Percentiles rank a stretch among this genome's conserved stretches.
Evolutionary conservation across 1,139 yeast genomes (phyloP).

Genomic region (Wickerhamomyces sp.): DNA sequence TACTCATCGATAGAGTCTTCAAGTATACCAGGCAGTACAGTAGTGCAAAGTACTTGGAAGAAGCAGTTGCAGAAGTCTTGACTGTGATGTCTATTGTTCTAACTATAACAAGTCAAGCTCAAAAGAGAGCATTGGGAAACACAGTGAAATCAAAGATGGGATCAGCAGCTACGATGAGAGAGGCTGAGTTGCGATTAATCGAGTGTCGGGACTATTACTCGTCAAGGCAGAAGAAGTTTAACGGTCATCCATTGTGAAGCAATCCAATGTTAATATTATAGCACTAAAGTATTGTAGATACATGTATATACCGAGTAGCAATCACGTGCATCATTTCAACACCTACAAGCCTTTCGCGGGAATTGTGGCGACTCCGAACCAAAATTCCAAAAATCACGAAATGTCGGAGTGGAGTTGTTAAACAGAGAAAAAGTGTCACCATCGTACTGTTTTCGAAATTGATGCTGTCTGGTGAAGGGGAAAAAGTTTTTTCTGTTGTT

Average conservation of each 20-base stretch:
- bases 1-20: slow-evolving; percentile 46
- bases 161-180: slow-evolving; percentile 32
- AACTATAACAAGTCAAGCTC: slow-evolving; percentile 17
- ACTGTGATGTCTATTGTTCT: slow-evolving; percentile 22
- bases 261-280: too few relatives aligned
- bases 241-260: slow-evolving; percentile 2
- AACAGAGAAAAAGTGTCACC: too few relatives aligned
- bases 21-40: slow-evolving; percentile 6
- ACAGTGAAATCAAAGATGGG: slow-evolving; percentile 30
- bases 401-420: too few relatives aligned
- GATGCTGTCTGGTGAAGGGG: too few relatives aligned
- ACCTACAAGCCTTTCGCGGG: too few relatives aligned
- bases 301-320: too few relatives aligned
- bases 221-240: slow-evolving; percentile 13
- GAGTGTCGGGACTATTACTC: slow-evolving; percentile 29
- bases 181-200: slow-evolving; percentile 33
- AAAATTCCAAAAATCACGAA: too few relatives aligned
- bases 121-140: slow-evolving; percentile 21
- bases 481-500: too few relatives aligned
- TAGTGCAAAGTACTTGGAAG: slow-evolving; percentile 7
- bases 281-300: too few relatives aligned
- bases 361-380: too few relatives aligned
- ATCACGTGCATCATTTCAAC: too few relatives aligned
- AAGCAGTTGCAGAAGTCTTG: slow-evolving; percentile 20
- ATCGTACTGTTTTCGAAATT: too few relatives aligned